Base-by-base conservation (phyloP, 371 early-diverging fungal genomes). In the Circinella umbellata region DNA sequence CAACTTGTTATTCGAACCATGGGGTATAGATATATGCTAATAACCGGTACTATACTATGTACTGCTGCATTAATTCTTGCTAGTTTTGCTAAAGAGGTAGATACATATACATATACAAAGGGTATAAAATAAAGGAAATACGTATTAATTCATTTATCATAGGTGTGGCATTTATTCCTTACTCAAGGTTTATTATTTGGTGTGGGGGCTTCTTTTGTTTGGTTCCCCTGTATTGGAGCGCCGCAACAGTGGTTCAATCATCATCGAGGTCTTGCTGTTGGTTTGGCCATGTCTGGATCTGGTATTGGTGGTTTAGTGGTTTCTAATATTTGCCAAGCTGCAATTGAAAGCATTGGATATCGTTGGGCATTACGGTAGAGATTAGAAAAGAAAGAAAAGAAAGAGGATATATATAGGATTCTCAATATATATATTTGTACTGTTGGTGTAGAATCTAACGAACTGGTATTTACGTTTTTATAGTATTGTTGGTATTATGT, bases 161-260 rank as follows among this genome's bases (percentile, higher is more conserved):
- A 70, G 70, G 51, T 90, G 0, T 92, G 91, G 91, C 91, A 92
- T 39, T 67, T 92, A 34, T 86, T 85, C 51, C 61, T 92, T 51
- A 90, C 92, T 1, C 92, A 92, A 65, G 92, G 93, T 36, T 69
- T 92, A 3, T 49, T 91, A n/a, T 88, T 88, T 66, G 93, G 93
- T 1, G 71, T 91, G 53, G 93, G 93, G 13, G 81, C 86, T 5
- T 85, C 90, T 0, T 76, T 95, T 55, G 67, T 90, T 6, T 91
- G 88, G 80, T 88, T 93, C 46, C 90, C 93, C 1, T 89, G 88
- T 55, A 73, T 92, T 14, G 78, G 88, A 9, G 85, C 91, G 6
- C 86, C 91, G 0, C 80, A 88, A 18, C 90, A 94, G 61, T 94
- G 91, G 90, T 95, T 93, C 69, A 68, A 75, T 59, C 85, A 81